phyloP scores from a whole-genome alignment of 2,329 filamentous ascomycete species.

The Cladorrhinum sp. region DNA sequence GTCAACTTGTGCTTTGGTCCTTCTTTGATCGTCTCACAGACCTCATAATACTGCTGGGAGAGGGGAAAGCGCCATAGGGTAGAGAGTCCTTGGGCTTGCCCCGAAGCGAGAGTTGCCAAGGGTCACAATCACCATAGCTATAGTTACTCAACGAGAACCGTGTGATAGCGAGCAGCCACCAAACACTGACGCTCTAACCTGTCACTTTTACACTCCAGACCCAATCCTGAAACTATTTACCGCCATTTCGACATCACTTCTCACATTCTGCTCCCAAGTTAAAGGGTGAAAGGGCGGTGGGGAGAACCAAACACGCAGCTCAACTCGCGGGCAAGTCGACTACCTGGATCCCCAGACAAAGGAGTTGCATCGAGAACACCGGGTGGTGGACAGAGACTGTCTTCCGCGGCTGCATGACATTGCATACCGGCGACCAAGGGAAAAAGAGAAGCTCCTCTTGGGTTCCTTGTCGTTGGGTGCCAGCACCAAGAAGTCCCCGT shows the following conservation, averaged over 20 bases:
- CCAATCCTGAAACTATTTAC: constrained; percentile 14
- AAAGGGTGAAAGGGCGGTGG: constrained; percentile 49
- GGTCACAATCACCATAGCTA: neutral
- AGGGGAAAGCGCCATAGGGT: neutral
- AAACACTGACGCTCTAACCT: constrained; percentile 9
- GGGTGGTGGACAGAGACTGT: constrained; percentile 28
- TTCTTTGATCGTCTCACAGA: constrained; percentile 18
- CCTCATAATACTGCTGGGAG: neutral
- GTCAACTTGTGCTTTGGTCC: neutral
- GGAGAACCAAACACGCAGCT: constrained; percentile 44
- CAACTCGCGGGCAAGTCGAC: constrained; percentile 43
- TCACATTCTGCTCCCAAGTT: constrained; percentile 42
- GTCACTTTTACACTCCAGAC: constrained; percentile 1
- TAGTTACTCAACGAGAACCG: constrained; percentile 15
- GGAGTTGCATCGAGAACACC: constrained; percentile 43
- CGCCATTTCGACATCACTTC: constrained; percentile 34
- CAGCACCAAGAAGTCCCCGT: constrained; percentile 23
- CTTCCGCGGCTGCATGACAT: constrained; percentile 36
- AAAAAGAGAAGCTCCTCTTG: constrained; percentile 36
- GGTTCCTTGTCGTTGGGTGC: constrained; percentile 37
- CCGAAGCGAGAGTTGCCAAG: neutral
- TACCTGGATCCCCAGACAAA: constrained; percentile 51
- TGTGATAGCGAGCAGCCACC: constrained; percentile 9
- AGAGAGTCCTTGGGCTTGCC: neutral
- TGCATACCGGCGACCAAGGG: constrained; percentile 39